Evolutionary conservation across 2,329 filamentous ascomycete genomes (phyloP).

Genomic region (Penicillium fuscoglaucum): DNA sequence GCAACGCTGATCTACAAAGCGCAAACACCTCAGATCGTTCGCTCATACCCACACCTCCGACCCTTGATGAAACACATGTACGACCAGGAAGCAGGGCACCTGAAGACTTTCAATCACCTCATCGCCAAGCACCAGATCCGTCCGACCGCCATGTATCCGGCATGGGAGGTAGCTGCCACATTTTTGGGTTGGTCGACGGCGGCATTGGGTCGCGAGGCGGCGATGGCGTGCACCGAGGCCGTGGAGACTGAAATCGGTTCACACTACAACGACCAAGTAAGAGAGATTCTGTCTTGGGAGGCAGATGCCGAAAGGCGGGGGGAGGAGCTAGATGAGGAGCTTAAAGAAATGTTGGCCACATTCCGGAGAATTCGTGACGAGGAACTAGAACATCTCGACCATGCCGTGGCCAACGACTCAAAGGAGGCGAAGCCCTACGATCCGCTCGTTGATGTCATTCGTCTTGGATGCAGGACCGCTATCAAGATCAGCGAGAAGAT

Average conservation of each 20-base stretch:
- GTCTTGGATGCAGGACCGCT: slow-evolving; percentile 84
- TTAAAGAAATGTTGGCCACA: slow-evolving; percentile 69
- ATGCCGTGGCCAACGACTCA: slow-evolving; percentile 89
- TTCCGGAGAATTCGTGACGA: slow-evolving; percentile 87
- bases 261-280: slow-evolving; percentile 93
- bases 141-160: slow-evolving; percentile 85
- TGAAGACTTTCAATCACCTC: slow-evolving; percentile 79
- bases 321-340: slow-evolving; percentile 76
- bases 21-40: slow-evolving; percentile 78
- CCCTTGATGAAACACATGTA: slow-evolving; percentile 98
- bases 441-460: slow-evolving; percentile 80
- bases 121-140: slow-evolving; percentile 84
- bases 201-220: slow-evolving; percentile 83
- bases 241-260: slow-evolving; percentile 97
- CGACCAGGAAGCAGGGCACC: slow-evolving; percentile 88
- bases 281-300: slow-evolving; percentile 77
- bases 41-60: slow-evolving; percentile 80
- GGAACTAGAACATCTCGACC: slow-evolving; percentile 93
- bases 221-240: slow-evolving; percentile 98
- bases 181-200: slow-evolving; percentile 87
- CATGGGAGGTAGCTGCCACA: slow-evolving; percentile 81
- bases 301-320: slow-evolving; percentile 72
- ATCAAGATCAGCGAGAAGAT: slow-evolving; percentile 75
- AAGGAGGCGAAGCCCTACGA: slow-evolving; percentile 89
- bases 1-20: slow-evolving; percentile 91